Base-by-base conservation (phyloP, 192 early-diverging fungal genomes). In the Rhizoclosmatium sp. region DNA sequence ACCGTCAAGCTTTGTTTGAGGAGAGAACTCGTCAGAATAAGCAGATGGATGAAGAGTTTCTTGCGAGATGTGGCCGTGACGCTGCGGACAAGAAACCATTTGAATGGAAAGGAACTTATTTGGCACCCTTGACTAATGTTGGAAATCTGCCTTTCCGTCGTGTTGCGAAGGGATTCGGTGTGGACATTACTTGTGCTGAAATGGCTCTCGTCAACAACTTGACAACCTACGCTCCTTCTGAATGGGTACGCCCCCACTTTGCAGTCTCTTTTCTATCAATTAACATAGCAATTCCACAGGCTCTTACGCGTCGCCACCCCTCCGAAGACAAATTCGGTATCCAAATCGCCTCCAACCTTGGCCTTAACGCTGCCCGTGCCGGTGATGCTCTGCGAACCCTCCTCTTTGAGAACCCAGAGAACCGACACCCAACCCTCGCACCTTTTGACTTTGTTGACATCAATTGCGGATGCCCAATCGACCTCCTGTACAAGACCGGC, bases 141-240 rank as follows among this genome's bases (percentile, higher is more conserved):
- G 98, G 98, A 48, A 98, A 99, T 84, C 83, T 99, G 62, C 98
- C 98, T 44, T 99, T 99, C 88, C 90, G 98, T 10, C 91, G 97
- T 19, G 88, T 98, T 40, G 97, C 95, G 84, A 98, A 98, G 83
- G 90, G 83, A 10, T 97, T 93, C 79, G 98, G 98, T 51, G 96
- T 93, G 4, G 97, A 97, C 81, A 94, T 99, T 49, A 99, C 98
- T 3, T 98, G 97, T 78, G 95, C 94, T 47, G 98, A 98, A 83
- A 77, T 77, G 98, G 94, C 94, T 0, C 58, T 90, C 66, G 41
- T 82, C 44, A 58, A 59, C 39, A 82, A 81, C 41, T 66, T 89
- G 3, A 21, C 41, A 9, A 62, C 19, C 45, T 42, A 23, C 39
- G 46, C 39, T 2, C 31, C 45, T 19, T 10, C 42, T 47, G 72